A percentile compares a stretch with the other conserved stretches of the same genome.
Conservation (phyloP, 352 stramenopile species). For the Phytopythium mirpurense region DNA sequence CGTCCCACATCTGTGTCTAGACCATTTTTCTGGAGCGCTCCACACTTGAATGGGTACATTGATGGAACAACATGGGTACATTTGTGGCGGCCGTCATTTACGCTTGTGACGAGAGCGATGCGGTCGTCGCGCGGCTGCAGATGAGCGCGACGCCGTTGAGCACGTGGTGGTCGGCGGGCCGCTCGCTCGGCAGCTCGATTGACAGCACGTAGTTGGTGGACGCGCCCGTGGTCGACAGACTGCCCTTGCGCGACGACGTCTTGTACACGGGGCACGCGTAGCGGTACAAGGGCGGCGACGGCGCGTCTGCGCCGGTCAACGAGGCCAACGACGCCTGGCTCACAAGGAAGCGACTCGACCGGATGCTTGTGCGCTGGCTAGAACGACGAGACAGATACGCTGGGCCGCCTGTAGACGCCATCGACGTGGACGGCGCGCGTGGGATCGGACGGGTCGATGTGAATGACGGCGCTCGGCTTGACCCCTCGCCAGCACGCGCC, state of each 20-base stretch:
- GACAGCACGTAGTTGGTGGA: conserved; percentile 92
- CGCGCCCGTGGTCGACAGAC: conserved; percentile 90
- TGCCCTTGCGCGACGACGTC: conserved; percentile 82
- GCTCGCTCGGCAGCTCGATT: conserved; percentile 81
- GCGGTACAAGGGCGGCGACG: conserved; percentile 6
- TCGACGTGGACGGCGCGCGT: neutral
- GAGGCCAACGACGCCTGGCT: neutral
- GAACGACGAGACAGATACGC: neutral
- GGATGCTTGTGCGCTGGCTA: conserved; percentile 3
- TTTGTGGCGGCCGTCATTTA: no score
- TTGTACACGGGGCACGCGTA: conserved; percentile 94
- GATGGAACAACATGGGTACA: conserved; percentile 3
- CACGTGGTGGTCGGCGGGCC: conserved; percentile 76
- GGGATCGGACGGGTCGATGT: neutral
- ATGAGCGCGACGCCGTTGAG: conserved; percentile 88
- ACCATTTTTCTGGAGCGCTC: neutral
- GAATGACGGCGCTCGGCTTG: neutral
- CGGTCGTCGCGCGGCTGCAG: conserved; percentile 39
- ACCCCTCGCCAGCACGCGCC: neutral
- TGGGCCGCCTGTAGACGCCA: neutral
- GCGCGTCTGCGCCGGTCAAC: neutral
- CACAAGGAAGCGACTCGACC: neutral
- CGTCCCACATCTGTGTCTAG: neutral
- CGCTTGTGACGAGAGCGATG: neutral
- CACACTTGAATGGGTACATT: neutral